A percentile compares a stretch with the other conserved stretches of the same genome.
These are phyloP conservation scores for Aspergillus floridensis DNA, from an alignment of 2,329 filamentous ascomycete species.

Conservation along the genomic window DNA sequence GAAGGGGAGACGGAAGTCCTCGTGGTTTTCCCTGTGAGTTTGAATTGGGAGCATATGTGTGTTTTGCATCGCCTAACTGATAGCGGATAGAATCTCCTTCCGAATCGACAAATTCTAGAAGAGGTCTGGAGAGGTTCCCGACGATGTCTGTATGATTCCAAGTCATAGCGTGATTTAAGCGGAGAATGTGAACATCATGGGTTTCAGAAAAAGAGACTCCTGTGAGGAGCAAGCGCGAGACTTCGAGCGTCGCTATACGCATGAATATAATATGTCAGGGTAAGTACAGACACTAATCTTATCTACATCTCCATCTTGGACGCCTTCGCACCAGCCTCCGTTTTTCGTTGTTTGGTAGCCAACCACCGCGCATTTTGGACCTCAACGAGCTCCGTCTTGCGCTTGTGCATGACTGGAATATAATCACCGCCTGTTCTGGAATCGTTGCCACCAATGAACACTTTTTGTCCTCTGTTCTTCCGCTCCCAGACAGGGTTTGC, in stretches of 20 bases:
- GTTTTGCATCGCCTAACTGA: not conserved
- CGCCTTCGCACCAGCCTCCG: slow-evolving; percentile 28
- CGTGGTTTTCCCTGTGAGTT: slow-evolving; percentile 81
- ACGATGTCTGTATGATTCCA: slow-evolving; percentile 74
- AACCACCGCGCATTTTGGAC: slow-evolving; percentile 62
- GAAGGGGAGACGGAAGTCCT: slow-evolving; percentile 84
- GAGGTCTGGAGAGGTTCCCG: slow-evolving; percentile 85
- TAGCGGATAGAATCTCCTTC: slow-evolving; percentile 59
- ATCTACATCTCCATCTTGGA: slow-evolving; percentile 13
- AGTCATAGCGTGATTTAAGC: slow-evolving; percentile 36
- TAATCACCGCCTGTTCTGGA: slow-evolving; percentile 58
- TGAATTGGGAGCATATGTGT: not conserved
- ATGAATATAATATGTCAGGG: slow-evolving; percentile 7
- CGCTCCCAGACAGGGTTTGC: slow-evolving; percentile 26
- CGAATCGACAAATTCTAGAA: slow-evolving; percentile 72
- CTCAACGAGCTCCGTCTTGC: slow-evolving; percentile 57
- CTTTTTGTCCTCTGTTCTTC: slow-evolving; percentile 44
- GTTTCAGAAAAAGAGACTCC: slow-evolving; percentile 2
- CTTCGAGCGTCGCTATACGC: not conserved
- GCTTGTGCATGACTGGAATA: slow-evolving; percentile 55
- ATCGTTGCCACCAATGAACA: slow-evolving; percentile 59
- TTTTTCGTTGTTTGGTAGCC: slow-evolving; percentile 48
- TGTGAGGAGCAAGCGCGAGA: not conserved
- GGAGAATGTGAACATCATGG: not conserved
- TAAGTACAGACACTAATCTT: slow-evolving; percentile 14